These are phyloP conservation scores for Eucalyptus curtisii DNA, from an alignment of 345 rosid genomes.

Conservation along the genomic window DNA sequence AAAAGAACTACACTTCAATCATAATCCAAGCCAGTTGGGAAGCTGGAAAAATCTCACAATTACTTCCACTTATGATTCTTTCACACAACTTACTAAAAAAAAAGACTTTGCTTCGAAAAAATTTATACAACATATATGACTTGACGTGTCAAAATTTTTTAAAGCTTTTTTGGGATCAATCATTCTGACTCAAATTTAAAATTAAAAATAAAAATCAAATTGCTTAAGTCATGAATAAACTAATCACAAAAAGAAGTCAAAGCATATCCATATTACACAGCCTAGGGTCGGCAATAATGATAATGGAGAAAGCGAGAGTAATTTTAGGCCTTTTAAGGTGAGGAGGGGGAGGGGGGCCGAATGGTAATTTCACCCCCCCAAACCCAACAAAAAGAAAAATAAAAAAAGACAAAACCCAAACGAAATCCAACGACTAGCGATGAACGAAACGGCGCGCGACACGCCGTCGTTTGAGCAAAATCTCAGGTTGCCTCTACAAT, in stretches of 20 bases:
- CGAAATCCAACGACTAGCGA: not conserved
- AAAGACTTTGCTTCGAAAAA: not conserved
- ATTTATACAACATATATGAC: not conserved
- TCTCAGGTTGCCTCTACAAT: not conserved
- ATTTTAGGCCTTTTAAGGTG: not conserved
- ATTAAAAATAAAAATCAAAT: not conserved
- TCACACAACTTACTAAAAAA: rapidly evolving
- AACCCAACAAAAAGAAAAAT: too few species aligned
- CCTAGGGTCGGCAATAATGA: not conserved
- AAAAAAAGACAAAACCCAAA: not conserved
- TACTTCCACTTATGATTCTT: not conserved
- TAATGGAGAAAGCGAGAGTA: not conserved
- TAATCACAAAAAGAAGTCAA: not conserved
- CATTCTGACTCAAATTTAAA: not conserved
- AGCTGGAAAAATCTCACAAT: not conserved
- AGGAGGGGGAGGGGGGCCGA: not conserved
- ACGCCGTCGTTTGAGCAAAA: not conserved
- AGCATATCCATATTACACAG: not conserved
- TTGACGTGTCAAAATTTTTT: rapidly evolving
- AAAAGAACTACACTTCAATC: not conserved
- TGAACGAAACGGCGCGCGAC: not conserved
- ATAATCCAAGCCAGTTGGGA: not conserved
- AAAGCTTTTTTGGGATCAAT: not conserved
- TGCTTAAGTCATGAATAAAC: not conserved
- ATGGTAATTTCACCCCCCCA: not conserved